A percentile compares a stretch with the other conserved stretches of the same genome.
Conservation (phyloP, 176 grass and related monocot species). For the Aegilops sharonensis region DNA sequence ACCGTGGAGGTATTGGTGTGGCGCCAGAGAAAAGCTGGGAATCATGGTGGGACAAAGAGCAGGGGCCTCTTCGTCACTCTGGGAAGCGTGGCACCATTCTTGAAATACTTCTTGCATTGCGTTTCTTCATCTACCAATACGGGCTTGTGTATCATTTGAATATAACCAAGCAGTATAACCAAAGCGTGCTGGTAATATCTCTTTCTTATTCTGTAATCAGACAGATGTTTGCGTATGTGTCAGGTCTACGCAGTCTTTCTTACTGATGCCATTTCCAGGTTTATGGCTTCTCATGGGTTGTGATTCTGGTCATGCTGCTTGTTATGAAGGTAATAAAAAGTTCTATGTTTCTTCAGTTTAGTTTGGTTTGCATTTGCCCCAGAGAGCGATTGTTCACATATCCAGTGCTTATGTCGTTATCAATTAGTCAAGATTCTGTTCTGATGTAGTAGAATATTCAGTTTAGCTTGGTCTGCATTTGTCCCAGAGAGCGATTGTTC, state of each 20-base stretch:
- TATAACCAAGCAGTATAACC: slow-evolving; percentile 66
- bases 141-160: slow-evolving; percentile 96
- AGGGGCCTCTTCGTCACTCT: slow-evolving; percentile 81
- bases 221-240: background rate
- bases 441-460: too few relatives aligned
- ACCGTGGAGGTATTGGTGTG: slow-evolving; percentile 91
- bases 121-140: slow-evolving; percentile 98
- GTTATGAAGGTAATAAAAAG: slow-evolving; percentile 76
- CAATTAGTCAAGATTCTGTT: background rate
- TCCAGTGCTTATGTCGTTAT: background rate
- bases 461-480: background rate
- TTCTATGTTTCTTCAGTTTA: background rate
- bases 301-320: slow-evolving; percentile 62
- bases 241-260: background rate
- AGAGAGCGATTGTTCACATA: background rate
- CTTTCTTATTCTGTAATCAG: background rate
- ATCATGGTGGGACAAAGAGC: slow-evolving; percentile 98
- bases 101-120: slow-evolving; percentile 81
- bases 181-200: slow-evolving; percentile 74
- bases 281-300: slow-evolving; percentile 93
- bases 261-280: slow-evolving; percentile 52
- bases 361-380: too few relatives aligned
- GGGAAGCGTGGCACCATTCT: slow-evolving; percentile 82
- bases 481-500: background rate
- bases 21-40: slow-evolving; percentile 88